Evolutionary conservation across 768 basidiomycete genomes (phyloP), one percentile per base, ranked within the genome.

Genomic region (Trametes coccinea): DNA sequence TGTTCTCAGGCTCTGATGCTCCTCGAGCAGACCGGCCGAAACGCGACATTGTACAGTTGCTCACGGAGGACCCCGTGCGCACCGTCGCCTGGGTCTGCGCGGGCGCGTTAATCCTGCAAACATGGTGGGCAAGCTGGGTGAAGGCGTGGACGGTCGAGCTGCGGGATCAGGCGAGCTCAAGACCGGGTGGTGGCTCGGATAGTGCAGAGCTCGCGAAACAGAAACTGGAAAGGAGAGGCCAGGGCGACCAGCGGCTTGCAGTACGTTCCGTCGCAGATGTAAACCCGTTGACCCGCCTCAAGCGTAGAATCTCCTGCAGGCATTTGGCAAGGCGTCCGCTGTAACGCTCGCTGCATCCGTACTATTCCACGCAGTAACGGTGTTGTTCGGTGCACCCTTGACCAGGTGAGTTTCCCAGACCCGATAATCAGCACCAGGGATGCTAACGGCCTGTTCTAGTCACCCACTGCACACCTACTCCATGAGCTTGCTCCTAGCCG

Each of bases 371-470:
- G 66, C 71, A 47, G 53, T 85, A 2, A 65, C 87, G 0, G 73
- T 93, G 14, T 69, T 91, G 14, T 87, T 96, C 64, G 93, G 94
- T 0, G 92, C 93, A 9, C 89, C 92, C 4, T 64, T 89, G 14
- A 64, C 77, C 33, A 83, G 81, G 88, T 88, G 68, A 64, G 76
- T 71, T 30, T 11, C 60, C 56, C n/a, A 31, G 14, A 10, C 10
- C 7, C 33, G 13, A 50, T 29, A 4, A 11, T 3, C 37, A 31
- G 22, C n/a, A 34, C 22, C 14, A 50, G 51, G 27, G 11, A 31
- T n/a, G 7, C 50, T 47, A 31, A 50, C 13, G 46, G 14, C 7
- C 17, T 14, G 14, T 40, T 17, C 5, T 50, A 90, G 88, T 50
- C 75, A 85, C 61, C 54, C 78, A 44, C 49, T 77, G 6, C 83